Percentiles rank a stretch among this genome's conserved stretches.
Evolutionary conservation across 257 asterid species (phyloP).

Genomic region (Plantago major): DNA sequence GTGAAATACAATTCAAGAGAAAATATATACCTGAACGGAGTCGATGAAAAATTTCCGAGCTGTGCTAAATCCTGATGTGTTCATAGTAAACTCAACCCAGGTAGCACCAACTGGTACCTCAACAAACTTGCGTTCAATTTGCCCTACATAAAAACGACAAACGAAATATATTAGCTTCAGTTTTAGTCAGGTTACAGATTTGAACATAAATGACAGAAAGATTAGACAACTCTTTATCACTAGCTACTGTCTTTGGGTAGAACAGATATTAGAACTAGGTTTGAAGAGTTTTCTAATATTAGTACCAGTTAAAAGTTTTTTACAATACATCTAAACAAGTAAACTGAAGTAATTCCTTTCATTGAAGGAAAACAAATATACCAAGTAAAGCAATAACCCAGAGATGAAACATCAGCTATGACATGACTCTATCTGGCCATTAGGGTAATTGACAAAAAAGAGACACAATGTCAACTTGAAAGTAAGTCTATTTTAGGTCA

Average conservation of each 20-base stretch:
- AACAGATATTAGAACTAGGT: slow-evolving; percentile 9
- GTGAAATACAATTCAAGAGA: slow-evolving; percentile 11
- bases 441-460: no score
- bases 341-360: neutral
- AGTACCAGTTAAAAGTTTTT: no score
- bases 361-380: neutral
- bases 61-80: slow-evolving; percentile 74
- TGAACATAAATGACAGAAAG: neutral
- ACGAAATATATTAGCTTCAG: slow-evolving; percentile 4
- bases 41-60: slow-evolving; percentile 82
- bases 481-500: no score
- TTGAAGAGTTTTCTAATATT: neutral
- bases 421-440: no score
- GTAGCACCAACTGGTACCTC: slow-evolving; percentile 94
- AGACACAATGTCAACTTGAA: no score
- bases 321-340: neutral
- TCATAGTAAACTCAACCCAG: slow-evolving; percentile 92
- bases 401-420: no score
- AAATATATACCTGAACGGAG: slow-evolving; percentile 73
- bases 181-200: neutral
- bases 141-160: slow-evolving; percentile 45
- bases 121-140: slow-evolving; percentile 76
- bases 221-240: neutral
- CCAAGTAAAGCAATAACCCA: no score
- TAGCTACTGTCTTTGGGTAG: neutral